These are phyloP conservation scores for Aspergillus candidus DNA, from an alignment of 2,329 filamentous ascomycete species.

Conservation along the genomic window DNA sequence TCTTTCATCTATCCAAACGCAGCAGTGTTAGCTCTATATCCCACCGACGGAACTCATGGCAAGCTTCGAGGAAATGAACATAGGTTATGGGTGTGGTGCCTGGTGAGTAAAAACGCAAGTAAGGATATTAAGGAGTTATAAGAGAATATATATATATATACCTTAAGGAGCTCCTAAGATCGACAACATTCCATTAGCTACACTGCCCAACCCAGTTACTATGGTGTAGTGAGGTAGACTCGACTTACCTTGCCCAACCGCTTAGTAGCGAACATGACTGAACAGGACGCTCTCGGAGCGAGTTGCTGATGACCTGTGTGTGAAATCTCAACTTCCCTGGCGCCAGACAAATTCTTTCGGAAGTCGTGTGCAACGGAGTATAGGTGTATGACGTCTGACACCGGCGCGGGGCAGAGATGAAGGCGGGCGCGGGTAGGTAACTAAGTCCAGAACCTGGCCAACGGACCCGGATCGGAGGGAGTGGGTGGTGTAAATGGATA, in stretches of 20 bases:
- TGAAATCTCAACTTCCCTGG: too few relatives aligned
- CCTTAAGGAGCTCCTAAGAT: constrained; percentile 50
- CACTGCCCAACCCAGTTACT: background rate
- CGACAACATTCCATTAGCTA: constrained; percentile 17
- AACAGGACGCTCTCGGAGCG: background rate
- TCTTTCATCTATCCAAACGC: constrained; percentile 46
- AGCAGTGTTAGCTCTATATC: background rate
- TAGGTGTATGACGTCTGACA: constrained; percentile 18
- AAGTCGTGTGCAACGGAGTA: background rate
- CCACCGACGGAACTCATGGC: background rate
- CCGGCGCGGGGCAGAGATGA: constrained; percentile 7
- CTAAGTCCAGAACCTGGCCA: too few relatives aligned
- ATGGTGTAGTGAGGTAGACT: background rate
- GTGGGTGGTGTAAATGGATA: too few relatives aligned
- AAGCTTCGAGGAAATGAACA: background rate
- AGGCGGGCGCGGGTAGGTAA: background rate
- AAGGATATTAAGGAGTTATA: background rate
- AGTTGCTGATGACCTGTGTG: too few relatives aligned
- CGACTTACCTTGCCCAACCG: constrained; percentile 41
- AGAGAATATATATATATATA: constrained; percentile 26
- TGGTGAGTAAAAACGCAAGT: background rate
- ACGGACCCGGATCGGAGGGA: too few relatives aligned
- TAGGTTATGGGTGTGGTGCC: background rate
- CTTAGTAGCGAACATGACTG: constrained; percentile 47
- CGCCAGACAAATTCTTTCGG: too few relatives aligned